Base-by-base conservation (phyloP, 2,329 filamentous ascomycete genomes). In the Microcyclospora tardicrescens region DNA sequence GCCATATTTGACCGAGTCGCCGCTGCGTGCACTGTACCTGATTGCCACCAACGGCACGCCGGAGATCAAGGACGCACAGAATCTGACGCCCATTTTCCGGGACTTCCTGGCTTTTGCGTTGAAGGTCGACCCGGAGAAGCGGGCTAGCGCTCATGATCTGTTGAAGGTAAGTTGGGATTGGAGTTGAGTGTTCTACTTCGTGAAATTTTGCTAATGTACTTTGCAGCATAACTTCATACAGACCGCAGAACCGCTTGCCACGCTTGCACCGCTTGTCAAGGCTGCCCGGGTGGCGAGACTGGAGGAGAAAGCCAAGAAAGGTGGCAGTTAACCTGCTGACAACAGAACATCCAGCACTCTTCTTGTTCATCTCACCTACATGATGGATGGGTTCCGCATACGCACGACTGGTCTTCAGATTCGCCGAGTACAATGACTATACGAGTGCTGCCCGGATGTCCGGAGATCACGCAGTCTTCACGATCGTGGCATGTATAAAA, bases 11-110 rank as follows among this genome's bases (percentile, higher is more conserved):
- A 96, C 87, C 30, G 91, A 98, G 61, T 93, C 85, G 29, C 91
- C 91, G 5, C 71, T 98, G 16, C 79, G 89, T 43, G 91, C 91
- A 1, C 71, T 98, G 29, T 98, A 91, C 72, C 66, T 98, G 52
- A 98, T 98, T 60, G 91, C 91, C 38, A 96, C 91, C 28, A 94
- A 94, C 56, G 91, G 91, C 35, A 96, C 91, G 12, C 91, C 91
- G 2, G 72, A 80, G 38, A 93, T 98, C 64, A 96, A 96, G 65
- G 86, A 95, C 47, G 85, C 93, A 61, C 76, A 87, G 40, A 79
- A 81, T 35, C 63, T 96, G 36, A 84, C 83, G 9, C 67, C 75
- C 0, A 74, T 89, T 3, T 95, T 98, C 69, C 76, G 78, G 45
- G 87, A 96, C 60, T 98, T 96, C 61, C 67, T 98, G 46, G 79